Evolutionary conservation across 768 basidiomycete genomes (phyloP), one percentile per base, ranked within the genome.

Genomic region (Podaxis sp.): DNA sequence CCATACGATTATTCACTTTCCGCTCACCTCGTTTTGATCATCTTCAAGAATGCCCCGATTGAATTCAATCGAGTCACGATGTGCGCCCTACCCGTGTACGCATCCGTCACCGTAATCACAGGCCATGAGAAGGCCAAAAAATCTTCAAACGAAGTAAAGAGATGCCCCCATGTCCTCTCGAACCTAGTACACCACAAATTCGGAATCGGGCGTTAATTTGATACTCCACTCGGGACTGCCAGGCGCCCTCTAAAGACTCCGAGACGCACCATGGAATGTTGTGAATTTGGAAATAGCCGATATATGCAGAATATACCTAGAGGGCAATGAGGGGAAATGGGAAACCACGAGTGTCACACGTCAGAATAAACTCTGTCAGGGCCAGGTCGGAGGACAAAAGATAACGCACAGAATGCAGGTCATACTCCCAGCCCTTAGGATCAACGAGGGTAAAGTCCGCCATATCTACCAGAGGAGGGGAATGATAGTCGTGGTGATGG

Each of bases 61-160:
- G 88, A 88, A 3, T 80, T 86, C 64, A 86, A 74, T 52, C 89
- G 83, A n/a, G 91, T 93, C 24, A 90, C 90, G 59, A 94, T 88
- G 72, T 93, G 91, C 0, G 90, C 85, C 64, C 82, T 81, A 17
- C 89, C 87, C 0, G 92, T 90, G 71, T 80, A 82, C 48, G 79
- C 71, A 70, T 93, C 90, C 38, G 92, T 93, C 49, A 91, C 84
- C 0, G 86, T 86, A 64, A 94, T 88, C 17, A 84, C 86, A 4
- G 92, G 92, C 92, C 91, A 94, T 44, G 88, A 90, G 72, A 93
- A 93, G 12, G 83, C 79, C 38, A 94, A 79, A 72, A 94, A 94
- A 30, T 84, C 85, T 53, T 90, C 89, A 70, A 93, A 93, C 0
- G 88, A 84, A 53, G 87, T 84, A 75, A 94, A 94, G 38, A 89